A percentile compares a stretch with the other conserved stretches of the same genome.
Evolutionary conservation across 2,329 filamentous ascomycete species (phyloP).

Genomic region (Blumeria graminis): DNA sequence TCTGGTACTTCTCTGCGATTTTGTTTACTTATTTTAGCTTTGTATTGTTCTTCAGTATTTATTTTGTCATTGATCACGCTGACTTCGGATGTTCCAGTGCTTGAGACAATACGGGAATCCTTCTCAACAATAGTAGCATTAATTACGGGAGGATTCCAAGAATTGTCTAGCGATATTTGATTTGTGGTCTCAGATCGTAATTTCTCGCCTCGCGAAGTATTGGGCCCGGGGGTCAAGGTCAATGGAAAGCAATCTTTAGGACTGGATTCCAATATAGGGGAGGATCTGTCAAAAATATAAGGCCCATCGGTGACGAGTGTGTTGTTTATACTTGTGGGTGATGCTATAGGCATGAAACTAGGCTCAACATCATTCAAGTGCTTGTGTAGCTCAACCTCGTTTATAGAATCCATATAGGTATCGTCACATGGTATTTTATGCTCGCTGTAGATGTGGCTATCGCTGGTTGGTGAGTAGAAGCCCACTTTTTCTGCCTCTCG

Average conservation of each 20-base stretch:
- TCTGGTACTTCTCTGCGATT: conserved; percentile 4
- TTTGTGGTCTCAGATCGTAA: conserved; percentile 7
- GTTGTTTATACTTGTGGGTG: conserved; percentile 25
- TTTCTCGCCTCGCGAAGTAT: conserved; percentile 5
- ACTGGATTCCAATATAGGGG: neutral
- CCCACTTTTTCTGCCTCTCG: neutral
- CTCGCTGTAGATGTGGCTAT: conserved; percentile 13
- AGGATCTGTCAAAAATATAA: conserved; percentile 27
- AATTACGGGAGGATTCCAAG: conserved; percentile 31
- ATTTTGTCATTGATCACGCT: conserved; percentile 11
- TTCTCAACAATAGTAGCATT: conserved; percentile 29
- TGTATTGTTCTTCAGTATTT: neutral
- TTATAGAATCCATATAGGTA: conserved; percentile 9
- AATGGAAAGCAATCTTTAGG: neutral
- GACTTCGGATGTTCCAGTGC: conserved; percentile 25
- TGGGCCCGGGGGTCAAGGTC: neutral
- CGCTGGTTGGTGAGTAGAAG: conserved; percentile 7
- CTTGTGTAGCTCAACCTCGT: conserved; percentile 15
- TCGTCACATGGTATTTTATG: conserved; percentile 9
- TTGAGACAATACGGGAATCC: conserved; percentile 17
- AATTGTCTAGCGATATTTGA: conserved; percentile 25
- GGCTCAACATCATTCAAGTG: conserved; percentile 41
- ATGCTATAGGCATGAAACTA: conserved; percentile 34
- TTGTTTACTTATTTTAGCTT: conserved; percentile 9
- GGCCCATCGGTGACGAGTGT: conserved; percentile 29